phyloP scores from a whole-genome alignment of 495 filamentous ascomycete genomes.

The Amphirosellinia nigrospora region DNA sequence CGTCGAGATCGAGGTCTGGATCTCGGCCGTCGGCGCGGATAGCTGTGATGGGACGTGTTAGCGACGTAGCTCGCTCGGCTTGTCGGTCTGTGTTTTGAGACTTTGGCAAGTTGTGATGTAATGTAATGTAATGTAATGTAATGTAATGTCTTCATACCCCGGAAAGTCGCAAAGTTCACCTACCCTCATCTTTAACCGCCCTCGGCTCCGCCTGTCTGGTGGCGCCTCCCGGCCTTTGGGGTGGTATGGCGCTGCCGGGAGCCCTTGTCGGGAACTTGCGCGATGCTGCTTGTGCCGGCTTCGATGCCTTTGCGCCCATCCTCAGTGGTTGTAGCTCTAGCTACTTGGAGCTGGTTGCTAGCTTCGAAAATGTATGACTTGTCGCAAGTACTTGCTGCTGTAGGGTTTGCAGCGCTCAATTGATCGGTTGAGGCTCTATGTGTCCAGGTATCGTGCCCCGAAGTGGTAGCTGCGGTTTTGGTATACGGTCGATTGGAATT shows the following conservation, averaged over 20 bases:
- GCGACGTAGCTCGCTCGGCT: not conserved
- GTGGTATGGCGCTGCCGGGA: constrained; percentile 39
- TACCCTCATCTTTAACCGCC: constrained; percentile 46
- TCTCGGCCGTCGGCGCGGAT: constrained; percentile 41
- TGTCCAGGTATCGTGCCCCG: not conserved
- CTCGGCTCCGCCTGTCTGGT: constrained; percentile 1
- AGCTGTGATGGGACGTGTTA: constrained; percentile 21
- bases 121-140: too few species aligned
- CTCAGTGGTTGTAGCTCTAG: not conserved
- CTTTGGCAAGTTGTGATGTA: not conserved
- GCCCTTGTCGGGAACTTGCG: constrained; percentile 52
- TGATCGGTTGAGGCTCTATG: not conserved
- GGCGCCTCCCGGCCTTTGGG: constrained; percentile 27
- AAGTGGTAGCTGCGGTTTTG: not conserved
- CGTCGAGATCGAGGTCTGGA: constrained; percentile 39
- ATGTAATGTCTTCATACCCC: not conserved
- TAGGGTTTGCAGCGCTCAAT: not conserved
- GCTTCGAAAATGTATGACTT: not conserved
- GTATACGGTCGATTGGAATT: not conserved
- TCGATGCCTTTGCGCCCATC: constrained; percentile 41
- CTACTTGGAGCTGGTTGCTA: not conserved
- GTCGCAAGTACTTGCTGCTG: not conserved
- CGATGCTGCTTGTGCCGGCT: constrained; percentile 44
- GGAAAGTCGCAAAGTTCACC: constrained; percentile 16
- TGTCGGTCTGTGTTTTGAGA: not conserved